Evolutionary conservation across 352 stramenopile species (phyloP).

Genomic region (Globisporangium paddicum): DNA sequence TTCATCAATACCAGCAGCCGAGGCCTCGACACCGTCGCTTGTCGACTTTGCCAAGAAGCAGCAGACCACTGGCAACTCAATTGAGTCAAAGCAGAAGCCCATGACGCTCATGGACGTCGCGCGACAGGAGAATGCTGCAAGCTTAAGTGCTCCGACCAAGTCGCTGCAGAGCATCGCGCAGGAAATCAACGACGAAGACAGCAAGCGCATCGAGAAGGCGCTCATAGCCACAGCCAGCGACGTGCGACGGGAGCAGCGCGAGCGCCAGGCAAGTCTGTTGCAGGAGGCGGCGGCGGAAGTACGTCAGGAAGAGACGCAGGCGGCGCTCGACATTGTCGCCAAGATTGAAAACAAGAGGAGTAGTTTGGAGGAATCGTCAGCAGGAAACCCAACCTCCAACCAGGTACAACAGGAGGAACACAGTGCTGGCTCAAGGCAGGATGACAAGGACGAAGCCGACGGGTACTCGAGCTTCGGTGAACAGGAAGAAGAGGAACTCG

Average conservation of each 20-base stretch:
- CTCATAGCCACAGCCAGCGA: constrained; percentile 31
- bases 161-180: constrained; percentile 37
- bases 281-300: constrained; percentile 23
- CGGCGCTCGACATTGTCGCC: constrained; percentile 15
- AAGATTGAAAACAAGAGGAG: constrained; percentile 11
- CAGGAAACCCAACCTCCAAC: background rate
- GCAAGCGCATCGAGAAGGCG: constrained; percentile 21
- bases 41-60: constrained; percentile 32
- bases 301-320: constrained; percentile 22
- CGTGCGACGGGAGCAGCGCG: constrained; percentile 31
- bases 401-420: background rate
- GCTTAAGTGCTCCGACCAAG: background rate
- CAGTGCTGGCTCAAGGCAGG: background rate
- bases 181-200: constrained; percentile 45
- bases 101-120: constrained; percentile 48
- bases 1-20: background rate
- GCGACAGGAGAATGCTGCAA: constrained; percentile 22
- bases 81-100: constrained; percentile 13
- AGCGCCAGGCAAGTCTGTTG: constrained; percentile 16
- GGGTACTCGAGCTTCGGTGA: constrained; percentile 69
- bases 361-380: background rate
- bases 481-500: constrained; percentile 22
- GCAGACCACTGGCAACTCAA: background rate
- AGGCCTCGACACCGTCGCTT: constrained; percentile 19
- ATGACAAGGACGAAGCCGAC: constrained; percentile 15